Conservation (phyloP, 371 early-diverging fungal species). For the Smittium culicis region DNA sequence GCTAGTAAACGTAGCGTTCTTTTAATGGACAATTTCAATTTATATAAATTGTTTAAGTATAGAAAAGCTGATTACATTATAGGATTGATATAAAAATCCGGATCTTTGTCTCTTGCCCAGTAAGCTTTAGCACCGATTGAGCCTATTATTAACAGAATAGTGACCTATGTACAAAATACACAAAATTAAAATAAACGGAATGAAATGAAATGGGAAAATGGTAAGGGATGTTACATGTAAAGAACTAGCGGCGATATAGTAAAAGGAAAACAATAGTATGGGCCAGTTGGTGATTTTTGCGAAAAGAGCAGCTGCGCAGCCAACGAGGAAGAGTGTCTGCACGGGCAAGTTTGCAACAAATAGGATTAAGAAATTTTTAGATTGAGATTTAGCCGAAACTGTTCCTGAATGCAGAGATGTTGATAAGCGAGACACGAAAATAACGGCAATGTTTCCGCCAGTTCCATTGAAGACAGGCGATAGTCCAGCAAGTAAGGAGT, state of each 20-base stretch:
- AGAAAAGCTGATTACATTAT: conserved; percentile 34
- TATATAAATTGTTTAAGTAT: background rate
- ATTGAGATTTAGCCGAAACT: conserved; percentile 33
- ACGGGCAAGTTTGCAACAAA: conserved; percentile 56
- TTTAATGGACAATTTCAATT: background rate
- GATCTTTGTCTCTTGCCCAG: conserved; percentile 61
- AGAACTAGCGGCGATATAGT: background rate
- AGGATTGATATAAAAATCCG: conserved; percentile 73
- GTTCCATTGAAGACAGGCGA: conserved; percentile 34
- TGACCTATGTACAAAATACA: conserved; percentile 6
- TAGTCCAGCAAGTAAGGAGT: conserved; percentile 56
- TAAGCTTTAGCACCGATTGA: conserved; percentile 24
- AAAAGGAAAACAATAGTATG: background rate
- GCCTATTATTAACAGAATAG: background rate
- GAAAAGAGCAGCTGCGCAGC: conserved; percentile 32
- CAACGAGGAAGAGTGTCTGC: conserved; percentile 46
- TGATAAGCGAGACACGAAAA: conserved; percentile 67
- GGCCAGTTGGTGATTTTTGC: background rate
- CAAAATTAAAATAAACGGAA: background rate
- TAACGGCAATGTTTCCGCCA: conserved; percentile 69
- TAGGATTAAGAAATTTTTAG: conserved; percentile 38
- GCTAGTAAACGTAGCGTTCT: background rate
- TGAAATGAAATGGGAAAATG: background rate
- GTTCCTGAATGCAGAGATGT: conserved; percentile 52
- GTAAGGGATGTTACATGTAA: background rate